A percentile compares a stretch with the other conserved stretches of the same genome.
Conservation (phyloP, 768 basidiomycete species). For the Rhodotorula toruloides region DNA sequence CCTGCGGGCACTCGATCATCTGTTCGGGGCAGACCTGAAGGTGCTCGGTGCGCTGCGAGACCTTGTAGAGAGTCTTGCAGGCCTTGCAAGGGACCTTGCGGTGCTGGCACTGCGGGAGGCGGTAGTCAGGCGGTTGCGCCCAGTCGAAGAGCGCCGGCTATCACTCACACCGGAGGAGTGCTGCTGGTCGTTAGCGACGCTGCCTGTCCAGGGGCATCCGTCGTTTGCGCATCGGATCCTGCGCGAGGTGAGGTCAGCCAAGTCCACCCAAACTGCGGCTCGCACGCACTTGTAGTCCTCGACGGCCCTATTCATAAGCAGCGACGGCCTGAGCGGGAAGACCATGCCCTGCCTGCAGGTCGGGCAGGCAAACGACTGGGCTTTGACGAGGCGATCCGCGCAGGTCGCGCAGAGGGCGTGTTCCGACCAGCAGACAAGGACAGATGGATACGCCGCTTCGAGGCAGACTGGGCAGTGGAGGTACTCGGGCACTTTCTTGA, state of each 20-base stretch:
- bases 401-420: background rate
- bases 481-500: background rate
- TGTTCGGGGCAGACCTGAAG: background rate
- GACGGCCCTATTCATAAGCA: background rate
- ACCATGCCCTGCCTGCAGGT: background rate
- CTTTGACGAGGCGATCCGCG: background rate
- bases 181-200: background rate
- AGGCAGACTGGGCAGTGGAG: background rate
- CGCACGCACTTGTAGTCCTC: background rate
- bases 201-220: background rate
- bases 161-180: too few species aligned
- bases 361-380: background rate
- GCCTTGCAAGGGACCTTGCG: background rate
- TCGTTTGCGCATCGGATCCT: constrained; percentile 5
- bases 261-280: background rate
- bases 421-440: background rate
- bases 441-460: background rate
- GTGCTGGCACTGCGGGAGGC: background rate
- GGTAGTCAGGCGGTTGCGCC: too few species aligned
- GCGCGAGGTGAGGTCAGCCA: background rate
- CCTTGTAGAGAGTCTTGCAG: background rate
- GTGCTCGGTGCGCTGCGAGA: background rate
- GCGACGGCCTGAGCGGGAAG: background rate
- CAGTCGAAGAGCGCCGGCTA: too few species aligned
- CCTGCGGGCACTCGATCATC: background rate